Conservation (phyloP, 345 rosid genomes). For the Anastatica hierochuntica region DNA sequence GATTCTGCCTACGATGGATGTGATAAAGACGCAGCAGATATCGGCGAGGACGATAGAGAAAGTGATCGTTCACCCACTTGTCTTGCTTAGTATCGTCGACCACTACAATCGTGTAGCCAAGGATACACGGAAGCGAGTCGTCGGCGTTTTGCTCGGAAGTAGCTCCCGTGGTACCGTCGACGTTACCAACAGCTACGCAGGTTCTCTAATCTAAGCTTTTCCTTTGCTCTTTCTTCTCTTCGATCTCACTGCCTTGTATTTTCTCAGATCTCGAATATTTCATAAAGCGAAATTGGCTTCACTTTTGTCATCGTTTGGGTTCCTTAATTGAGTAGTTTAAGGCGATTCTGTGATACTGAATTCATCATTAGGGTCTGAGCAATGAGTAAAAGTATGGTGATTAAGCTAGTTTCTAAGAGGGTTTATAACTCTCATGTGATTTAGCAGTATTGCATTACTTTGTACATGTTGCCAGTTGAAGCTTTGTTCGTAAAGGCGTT, state of each 20-base stretch:
- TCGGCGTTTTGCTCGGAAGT: constrained; percentile 62
- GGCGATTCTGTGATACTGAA: background rate
- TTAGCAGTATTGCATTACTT: background rate
- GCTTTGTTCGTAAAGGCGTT: background rate
- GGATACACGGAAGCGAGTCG: constrained; percentile 77
- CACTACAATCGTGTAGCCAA: constrained; percentile 85
- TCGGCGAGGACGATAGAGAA: constrained; percentile 65
- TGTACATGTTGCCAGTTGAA: no score
- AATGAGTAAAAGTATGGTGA: no score
- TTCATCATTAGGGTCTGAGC: background rate
- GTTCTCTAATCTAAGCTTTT: constrained; percentile 10
- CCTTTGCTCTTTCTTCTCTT: background rate
- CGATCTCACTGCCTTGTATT: background rate
- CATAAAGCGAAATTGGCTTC: background rate
- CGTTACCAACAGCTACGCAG: constrained; percentile 85
- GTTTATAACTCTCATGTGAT: background rate
- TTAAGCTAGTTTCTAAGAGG: no score
- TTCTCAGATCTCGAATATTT: background rate
- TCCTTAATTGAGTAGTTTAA: background rate
- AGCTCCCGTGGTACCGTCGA: constrained; percentile 74
- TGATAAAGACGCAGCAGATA: constrained; percentile 78
- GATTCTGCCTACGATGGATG: constrained; percentile 83
- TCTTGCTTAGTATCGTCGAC: constrained; percentile 86
- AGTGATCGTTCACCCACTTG: constrained; percentile 87
- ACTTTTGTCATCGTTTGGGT: background rate